Base-by-base conservation (phyloP, 768 basidiomycete genomes). In the Panaeolus papilionaceus region DNA sequence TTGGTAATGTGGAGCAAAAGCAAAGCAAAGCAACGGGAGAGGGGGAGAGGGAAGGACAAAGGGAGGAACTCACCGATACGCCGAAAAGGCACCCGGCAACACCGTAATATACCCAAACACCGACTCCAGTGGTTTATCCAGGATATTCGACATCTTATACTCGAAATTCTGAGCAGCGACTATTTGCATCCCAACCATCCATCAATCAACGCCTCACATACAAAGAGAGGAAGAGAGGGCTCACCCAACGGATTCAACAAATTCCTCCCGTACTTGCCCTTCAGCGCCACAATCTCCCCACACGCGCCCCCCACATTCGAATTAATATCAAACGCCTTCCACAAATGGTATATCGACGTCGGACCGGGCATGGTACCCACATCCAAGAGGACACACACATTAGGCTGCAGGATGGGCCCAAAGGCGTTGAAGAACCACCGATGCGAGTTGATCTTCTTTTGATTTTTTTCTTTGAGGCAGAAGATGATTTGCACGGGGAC, bases 21-120 rank as follows among this genome's bases (percentile, higher is more conserved):
- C 1, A 23, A 23, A 1, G 23, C 23, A 23, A 23, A 23, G 23
- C 23, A 23, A 23, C 1, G 23, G 23, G 23, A 23, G 23, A 23
- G 23, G 23, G 23, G 23, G 23, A 23, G 23, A 23, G 23, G 23
- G 23, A 23, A 42, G 10, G 40, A 42, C 18, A 47, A 20, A 18
- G 3, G 18, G 23, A 23, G 23, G 33, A 28, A 58, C 54, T 14
- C 96, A 94, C 61, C 93, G 81, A 76, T 95, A 97, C 2, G 95
- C 96, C 67, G 92, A 94, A 79, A 97, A 97, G 1, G 96, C 95
- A 65, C 94, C 94, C 1, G 95, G 95, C 0, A 99, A 79, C 37
- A 99, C 97, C 0, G 94, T 92, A 76, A 99, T 98, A 76, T 97
- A 97, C 9, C 96, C 96, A 75, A 96, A 96, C 39, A 96, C 86